Evolutionary conservation across 192 early-diverging fungal species (phyloP), one percentile per base, ranked within the genome.

Genomic region (Backusella tuberculispora): DNA sequence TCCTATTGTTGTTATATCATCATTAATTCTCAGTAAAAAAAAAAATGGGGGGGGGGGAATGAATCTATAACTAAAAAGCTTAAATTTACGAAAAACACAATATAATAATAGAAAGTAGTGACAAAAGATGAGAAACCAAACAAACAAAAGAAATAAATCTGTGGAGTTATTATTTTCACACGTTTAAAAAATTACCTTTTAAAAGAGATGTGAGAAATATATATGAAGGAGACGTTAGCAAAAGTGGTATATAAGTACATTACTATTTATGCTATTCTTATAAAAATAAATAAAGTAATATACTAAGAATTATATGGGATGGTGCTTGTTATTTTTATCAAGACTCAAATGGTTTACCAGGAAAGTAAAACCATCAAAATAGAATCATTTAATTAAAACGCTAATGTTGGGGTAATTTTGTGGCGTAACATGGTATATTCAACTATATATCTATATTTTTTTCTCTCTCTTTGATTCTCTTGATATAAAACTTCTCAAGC

Each of bases 171-270:
- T 34, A 43, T 50, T 6, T 19, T 8, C 50, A 56, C 29, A 34
- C 29, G 24, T 56, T 56, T 56, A 26, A 24, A 60, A 60, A 60
- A 26, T 60, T 60, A 12, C 53, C 53, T 13, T 60, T 26, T 60
- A 60, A 60, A 12, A 50, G 26, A 24, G 24, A 19, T 60, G 53
- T 53, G 50, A 53, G 50, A 53, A 53, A 21, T 53, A 53, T 53
- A 53, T 19, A 53, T 19, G 19, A 19, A 9, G 7, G 9, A 19
- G 7, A 53, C n/a, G 17, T 53, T 53, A 53, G 19, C n/a, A 17
- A 50, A n/a, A 15, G 15, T n/a, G n/a, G 15, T 46, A 12, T 45
- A 45, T 14, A 46, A n/a, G 15, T 19, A 50, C 15, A 50, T 50
- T 50, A 14, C 47, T 50, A 5, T 50, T n/a, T 15, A 8, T 50